Conservation (phyloP, 2,329 filamentous ascomycete genomes). For the Septoria linicola region DNA sequence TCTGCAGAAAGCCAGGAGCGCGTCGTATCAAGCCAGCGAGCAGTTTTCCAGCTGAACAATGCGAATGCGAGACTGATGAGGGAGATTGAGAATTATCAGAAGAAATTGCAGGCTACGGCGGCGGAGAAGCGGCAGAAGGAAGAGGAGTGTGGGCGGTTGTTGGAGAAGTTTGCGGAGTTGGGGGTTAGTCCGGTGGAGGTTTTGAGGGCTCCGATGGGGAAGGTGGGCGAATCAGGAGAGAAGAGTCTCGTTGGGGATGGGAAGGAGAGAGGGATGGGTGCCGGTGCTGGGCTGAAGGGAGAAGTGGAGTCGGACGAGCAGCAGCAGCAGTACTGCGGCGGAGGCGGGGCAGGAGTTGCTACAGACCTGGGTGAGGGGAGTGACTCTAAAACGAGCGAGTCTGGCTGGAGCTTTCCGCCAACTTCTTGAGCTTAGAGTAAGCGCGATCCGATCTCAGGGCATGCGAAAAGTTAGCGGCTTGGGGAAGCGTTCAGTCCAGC, state of each 20-base stretch:
- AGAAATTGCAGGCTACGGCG: not conserved
- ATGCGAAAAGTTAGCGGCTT: not conserved
- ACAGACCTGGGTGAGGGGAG: no score
- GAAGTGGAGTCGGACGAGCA: no score
- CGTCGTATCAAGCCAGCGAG: slow-evolving; percentile 1
- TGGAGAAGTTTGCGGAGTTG: not conserved
- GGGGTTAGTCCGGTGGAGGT: not conserved
- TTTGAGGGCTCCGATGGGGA: not conserved
- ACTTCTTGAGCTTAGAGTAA: not conserved
- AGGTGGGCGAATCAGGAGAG: not conserved
- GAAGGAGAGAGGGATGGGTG: not conserved
- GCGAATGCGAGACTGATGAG: not conserved
- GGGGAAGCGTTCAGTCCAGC: not conserved
- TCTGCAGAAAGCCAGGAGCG: slow-evolving; percentile 8
- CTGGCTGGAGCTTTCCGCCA: not conserved
- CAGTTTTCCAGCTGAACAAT: not conserved
- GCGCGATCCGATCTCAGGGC: no score
- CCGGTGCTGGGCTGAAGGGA: not conserved
- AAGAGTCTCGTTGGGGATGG: not conserved
- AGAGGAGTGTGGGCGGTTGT: slow-evolving; percentile 1
- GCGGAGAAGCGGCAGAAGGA: slow-evolving; percentile 4
- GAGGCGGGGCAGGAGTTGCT: no score
- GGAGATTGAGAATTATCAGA: not conserved
- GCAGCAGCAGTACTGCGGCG: no score
- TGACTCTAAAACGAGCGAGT: no score